Conservation (phyloP, 2,329 filamentous ascomycete genomes). For the Sclerotinia borealis region DNA sequence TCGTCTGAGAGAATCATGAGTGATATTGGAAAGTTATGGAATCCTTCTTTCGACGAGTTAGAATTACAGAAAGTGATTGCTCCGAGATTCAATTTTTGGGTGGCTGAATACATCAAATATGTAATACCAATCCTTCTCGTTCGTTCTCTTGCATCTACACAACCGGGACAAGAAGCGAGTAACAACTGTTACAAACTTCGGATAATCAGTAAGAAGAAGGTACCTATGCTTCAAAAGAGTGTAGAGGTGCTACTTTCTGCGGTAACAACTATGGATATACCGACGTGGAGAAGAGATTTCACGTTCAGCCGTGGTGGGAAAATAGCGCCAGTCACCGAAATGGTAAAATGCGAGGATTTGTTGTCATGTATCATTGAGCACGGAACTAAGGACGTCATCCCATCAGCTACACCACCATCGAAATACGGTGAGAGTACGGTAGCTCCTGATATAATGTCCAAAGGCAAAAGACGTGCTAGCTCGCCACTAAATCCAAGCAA, state of each 20-base stretch:
- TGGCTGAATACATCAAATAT: neutral
- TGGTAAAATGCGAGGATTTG: neutral
- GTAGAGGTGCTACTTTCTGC: neutral
- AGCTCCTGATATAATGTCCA: neutral
- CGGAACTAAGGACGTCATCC: neutral
- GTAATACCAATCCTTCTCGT: neutral
- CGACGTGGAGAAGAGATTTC: neutral
- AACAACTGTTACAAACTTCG: neutral
- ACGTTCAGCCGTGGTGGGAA: neutral
- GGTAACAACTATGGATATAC: neutral
- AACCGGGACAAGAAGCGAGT: neutral
- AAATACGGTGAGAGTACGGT: too few relatives aligned
- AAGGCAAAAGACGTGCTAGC: neutral
- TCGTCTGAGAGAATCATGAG: neutral
- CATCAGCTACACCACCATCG: neutral
- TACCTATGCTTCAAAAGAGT: neutral
- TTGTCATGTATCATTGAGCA: slow-evolving; percentile 24
- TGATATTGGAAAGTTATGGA: neutral
- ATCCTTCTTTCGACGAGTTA: neutral
- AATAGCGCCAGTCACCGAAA: neutral
- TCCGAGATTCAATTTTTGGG: neutral
- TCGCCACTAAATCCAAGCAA: neutral
- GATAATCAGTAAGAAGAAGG: neutral
- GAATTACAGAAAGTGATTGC: neutral
- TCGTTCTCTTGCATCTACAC: neutral